Evolutionary conservation across 1,139 yeast species (phyloP), one percentile per base, ranked within the genome.

Genomic region (Candida mesenterica): DNA sequence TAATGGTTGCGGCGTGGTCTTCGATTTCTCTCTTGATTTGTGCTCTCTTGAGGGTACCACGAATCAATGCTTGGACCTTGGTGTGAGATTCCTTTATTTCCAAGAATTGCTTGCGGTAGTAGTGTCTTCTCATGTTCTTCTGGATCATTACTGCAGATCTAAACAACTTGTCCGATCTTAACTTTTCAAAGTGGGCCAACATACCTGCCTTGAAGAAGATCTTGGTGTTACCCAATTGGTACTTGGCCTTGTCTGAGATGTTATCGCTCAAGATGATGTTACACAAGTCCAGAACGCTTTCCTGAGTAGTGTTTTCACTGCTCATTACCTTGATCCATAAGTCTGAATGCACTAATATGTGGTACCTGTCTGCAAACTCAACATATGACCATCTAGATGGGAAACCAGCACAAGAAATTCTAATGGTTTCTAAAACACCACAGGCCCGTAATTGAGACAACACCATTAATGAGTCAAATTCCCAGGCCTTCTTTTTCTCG

Each of bases 321-420:
- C 37, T 33, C 62, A 82, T 70, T 15, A 82, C 77, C 42, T 71
- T 69, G 28, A 78, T 73, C 83, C 95, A 85, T 44, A 77, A 75
- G 18, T 69, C 65, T 1, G 96, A 82, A 30, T 81, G 79, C 31
- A 87, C 78, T 42, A 92, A 73, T 51, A 90, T 78, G 55, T 87
- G 94, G 59, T 89, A 92, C 52, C 97, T 78, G 45, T 82, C 79
- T 28, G 92, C 96, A 68, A 92, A 92, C 56, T 92, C 98, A 37
- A 83, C 90, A 57, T 88, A 92, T 1, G 96, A 77, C 94, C 97
- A 89, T 56, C 97, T 75, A 0, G 97, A 84, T 22, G 98, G 98
- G 74, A 89, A 92, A 25, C 98, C 98, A 33, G 96, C 97, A 65
- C 97, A 90, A 7, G 97, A 90, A 36, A 92, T 92, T 52, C 96